Conservation (phyloP, 805 yeast species). For the Metschnikowia chrysomelidarum region DNA sequence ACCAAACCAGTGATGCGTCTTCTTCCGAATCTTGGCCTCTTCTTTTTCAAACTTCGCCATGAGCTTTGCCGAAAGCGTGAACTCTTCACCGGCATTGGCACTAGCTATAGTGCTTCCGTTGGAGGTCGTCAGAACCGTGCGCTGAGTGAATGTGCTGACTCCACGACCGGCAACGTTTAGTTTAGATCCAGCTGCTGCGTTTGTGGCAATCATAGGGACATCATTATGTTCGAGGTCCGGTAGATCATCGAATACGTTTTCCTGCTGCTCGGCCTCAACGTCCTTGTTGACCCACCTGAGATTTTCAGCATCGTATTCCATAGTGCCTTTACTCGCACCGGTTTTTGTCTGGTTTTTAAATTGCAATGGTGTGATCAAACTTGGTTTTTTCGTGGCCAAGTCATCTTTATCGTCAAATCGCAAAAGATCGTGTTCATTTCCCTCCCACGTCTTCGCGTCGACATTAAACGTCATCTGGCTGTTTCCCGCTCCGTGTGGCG, state of each 20-base stretch:
- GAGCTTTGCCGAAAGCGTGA: conserved; percentile 25
- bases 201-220: conserved; percentile 15
- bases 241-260: conserved; percentile 47
- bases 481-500: conserved; percentile 20
- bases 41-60: conserved; percentile 34
- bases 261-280: conserved; percentile 31
- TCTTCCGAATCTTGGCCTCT: conserved; percentile 33
- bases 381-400: conserved; percentile 29
- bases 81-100: conserved; percentile 24
- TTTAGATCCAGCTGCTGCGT: not conserved
- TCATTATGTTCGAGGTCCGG: conserved; percentile 40
- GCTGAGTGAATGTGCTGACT: conserved; percentile 35
- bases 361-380: conserved; percentile 34
- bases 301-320: conserved; percentile 59
- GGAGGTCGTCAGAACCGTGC: conserved; percentile 34
- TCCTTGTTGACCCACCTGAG: conserved; percentile 57
- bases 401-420: conserved; percentile 42
- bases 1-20: conserved; percentile 39
- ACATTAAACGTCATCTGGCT: conserved; percentile 55
- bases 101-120: conserved; percentile 16
- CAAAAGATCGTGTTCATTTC: conserved; percentile 56
- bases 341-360: conserved; percentile 22
- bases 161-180: conserved; percentile 23
- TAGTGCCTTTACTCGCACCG: conserved; percentile 36
- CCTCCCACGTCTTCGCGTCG: conserved; percentile 55